Base-by-base conservation (phyloP, 768 basidiomycete species). In the Boletellus sp. region DNA sequence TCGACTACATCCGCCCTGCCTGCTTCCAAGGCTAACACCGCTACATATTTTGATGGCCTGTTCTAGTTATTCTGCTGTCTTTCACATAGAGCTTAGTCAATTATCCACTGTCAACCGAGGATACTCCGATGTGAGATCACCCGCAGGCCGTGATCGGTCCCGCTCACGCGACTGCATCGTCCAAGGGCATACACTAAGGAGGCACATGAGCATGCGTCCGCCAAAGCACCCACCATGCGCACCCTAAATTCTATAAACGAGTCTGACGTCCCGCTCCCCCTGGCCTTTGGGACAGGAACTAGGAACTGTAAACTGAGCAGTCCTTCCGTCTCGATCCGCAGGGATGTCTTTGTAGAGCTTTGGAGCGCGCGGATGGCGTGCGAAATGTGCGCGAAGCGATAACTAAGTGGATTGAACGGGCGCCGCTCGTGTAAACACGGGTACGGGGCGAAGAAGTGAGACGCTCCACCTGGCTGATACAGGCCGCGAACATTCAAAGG, bases 181-280 rank as follows among this genome's bases (percentile, higher is more conserved):
- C 68, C 50, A 68, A 55, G 45, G 67, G 42, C 55, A 68, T 45
- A 33, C 68, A 68, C 67, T 70, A 32, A 8, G 24, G 28, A 24
- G 8, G 11, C 17, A 36, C 10, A 37, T 68, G 37, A 68, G 51
- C 38, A 3, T 40, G 28, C 16, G 28, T 38, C 33, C n/a, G 16
- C 23, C 3, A 9, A 42, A 33, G 9, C 4, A 26, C 41, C 7
- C 36, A 15, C 15, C 19, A 31, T 15, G 74, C 87, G 63, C 58
- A 94, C 94, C 69, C 87, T 78, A 64, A 94, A 94, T 60, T 95
- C 93, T 44, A 95, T 84, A 58, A 93, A 94, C 0, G 83, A 89
- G 46, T 83, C 74, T 43, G 76, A 71, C 19, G 69, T 72, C 19
- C 69, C 77, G 6, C 64, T 69, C 20, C 66, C 70, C 20, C 59